Percentiles rank a stretch among this genome's conserved stretches.
These are phyloP conservation scores for Peronospora farinosa DNA, from an alignment of 352 stramenopile genomes.

Conservation along the genomic window DNA sequence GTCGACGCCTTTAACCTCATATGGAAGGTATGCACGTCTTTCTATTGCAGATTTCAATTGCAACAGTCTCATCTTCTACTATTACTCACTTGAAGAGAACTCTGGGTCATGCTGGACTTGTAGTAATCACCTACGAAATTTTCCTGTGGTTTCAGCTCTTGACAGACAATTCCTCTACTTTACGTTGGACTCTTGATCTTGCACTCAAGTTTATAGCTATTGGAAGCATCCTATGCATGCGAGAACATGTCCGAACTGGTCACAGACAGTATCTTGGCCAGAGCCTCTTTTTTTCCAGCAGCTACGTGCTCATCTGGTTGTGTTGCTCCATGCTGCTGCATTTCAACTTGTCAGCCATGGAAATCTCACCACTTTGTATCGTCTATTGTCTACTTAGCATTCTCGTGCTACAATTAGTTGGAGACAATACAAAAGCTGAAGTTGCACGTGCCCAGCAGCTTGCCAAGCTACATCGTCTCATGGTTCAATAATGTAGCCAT, in stretches of 20 bases:
- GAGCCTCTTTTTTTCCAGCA: constrained; percentile 33
- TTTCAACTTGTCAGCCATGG: constrained; percentile 29
- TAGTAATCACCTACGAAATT: constrained; percentile 38
- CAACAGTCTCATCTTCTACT: background rate
- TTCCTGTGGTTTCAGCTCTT: constrained; percentile 36
- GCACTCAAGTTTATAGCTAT: constrained; percentile 37
- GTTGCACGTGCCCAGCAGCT: constrained; percentile 42
- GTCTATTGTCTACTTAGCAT: constrained; percentile 36
- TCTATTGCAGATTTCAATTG: background rate
- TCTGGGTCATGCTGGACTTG: constrained; percentile 33
- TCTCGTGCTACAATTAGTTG: constrained; percentile 30
- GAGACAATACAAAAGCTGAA: constrained; percentile 49
- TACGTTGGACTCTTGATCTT: constrained; percentile 24
- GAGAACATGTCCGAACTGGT: constrained; percentile 32
- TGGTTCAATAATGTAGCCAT: constrained; percentile 12
- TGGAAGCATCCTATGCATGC: constrained; percentile 33
- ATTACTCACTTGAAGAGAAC: constrained; percentile 18
- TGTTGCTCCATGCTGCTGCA: constrained; percentile 22
- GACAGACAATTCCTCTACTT: constrained; percentile 2
- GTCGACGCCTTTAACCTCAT: constrained; percentile 41
- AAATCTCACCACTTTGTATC: constrained; percentile 37
- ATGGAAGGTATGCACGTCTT: constrained; percentile 30
- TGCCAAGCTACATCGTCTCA: constrained; percentile 44
- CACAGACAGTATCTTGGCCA: constrained; percentile 11
- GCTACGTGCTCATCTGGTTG: constrained; percentile 39